A percentile compares a stretch with the other conserved stretches of the same genome.
phyloP scores from a whole-genome alignment of 768 basidiomycete species.

The Tylopilus subfusipes region DNA sequence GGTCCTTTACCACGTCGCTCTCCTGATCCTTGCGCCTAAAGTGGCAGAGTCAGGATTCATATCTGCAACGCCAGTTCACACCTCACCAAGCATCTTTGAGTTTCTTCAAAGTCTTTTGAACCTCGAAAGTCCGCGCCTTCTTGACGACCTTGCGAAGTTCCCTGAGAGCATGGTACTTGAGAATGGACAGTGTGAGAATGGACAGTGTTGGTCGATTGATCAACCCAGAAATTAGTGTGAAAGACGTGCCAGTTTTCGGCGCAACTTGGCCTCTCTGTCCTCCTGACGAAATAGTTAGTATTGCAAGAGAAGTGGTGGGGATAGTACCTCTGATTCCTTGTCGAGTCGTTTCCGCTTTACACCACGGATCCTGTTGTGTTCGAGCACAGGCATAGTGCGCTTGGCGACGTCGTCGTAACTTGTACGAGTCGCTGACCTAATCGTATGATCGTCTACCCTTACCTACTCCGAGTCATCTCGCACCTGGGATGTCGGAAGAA shows the following conservation, averaged over 20 bases:
- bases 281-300: constrained; percentile 27
- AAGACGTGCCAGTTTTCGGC: constrained; percentile 54
- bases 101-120: constrained; percentile 78
- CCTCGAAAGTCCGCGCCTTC: constrained; percentile 78
- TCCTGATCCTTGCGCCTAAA: constrained; percentile 37
- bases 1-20: constrained; percentile 40
- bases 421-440: constrained; percentile 21
- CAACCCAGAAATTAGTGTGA: constrained; percentile 6
- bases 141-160: constrained; percentile 75
- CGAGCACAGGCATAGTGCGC: constrained; percentile 5
- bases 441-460: neutral
- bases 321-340: constrained; percentile 32
- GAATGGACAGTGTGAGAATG: constrained; percentile 11
- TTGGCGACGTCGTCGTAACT: too few relatives aligned
- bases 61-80: neutral
- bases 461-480: neutral
- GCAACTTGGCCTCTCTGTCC: constrained; percentile 42
- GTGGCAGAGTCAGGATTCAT: neutral
- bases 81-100: constrained; percentile 63
- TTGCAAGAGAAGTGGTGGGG: neutral
- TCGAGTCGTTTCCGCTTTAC: constrained; percentile 45
- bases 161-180: constrained; percentile 71
- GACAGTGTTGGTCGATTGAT: constrained; percentile 8
- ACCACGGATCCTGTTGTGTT: constrained; percentile 19
- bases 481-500: constrained; percentile 37